These are phyloP conservation scores for Blastomyces parvus DNA, from an alignment of 2,329 filamentous ascomycete species.

Conservation along the genomic window DNA sequence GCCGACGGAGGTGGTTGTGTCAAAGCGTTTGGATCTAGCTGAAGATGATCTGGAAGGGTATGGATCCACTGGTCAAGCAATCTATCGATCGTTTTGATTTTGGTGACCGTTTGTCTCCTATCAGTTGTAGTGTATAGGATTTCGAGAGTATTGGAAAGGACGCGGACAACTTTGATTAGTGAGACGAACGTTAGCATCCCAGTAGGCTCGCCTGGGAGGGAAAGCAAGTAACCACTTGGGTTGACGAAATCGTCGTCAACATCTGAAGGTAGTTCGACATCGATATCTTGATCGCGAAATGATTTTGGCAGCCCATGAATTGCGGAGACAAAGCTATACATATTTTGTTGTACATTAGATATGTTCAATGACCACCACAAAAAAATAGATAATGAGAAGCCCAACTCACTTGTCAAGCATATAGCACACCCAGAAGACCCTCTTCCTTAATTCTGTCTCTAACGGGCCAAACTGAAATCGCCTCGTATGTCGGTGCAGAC, in stretches of 20 bases:
- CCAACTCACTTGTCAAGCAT: slow-evolving; percentile 11
- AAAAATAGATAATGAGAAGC: no score
- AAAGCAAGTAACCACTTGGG: slow-evolving; percentile 11
- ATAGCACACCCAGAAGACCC: slow-evolving; percentile 15
- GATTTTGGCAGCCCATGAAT: slow-evolving; percentile 14
- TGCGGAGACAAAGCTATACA: slow-evolving; percentile 9
- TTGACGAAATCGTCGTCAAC: slow-evolving; percentile 15
- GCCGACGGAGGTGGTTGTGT: slow-evolving; percentile 2
- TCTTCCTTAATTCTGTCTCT: slow-evolving; percentile 13
- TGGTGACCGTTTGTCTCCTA: slow-evolving; percentile 12
- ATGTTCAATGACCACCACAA: neutral
- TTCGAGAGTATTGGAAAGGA: slow-evolving; percentile 13
- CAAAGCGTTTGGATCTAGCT: slow-evolving; percentile 6
- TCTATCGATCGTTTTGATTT: slow-evolving; percentile 12
- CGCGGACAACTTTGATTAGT: slow-evolving; percentile 12
- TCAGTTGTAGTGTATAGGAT: slow-evolving; percentile 14
- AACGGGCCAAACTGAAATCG: slow-evolving; percentile 14
- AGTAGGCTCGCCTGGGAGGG: slow-evolving; percentile 12
- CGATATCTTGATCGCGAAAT: slow-evolving; percentile 14
- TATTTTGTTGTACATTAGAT: neutral
- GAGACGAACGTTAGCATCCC: slow-evolving; percentile 15
- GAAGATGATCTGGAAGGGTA: slow-evolving; percentile 13
- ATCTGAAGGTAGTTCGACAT: slow-evolving; percentile 11
- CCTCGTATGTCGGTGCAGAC: slow-evolving; percentile 13
- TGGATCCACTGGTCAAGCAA: slow-evolving; percentile 13